Percentiles rank a stretch among this genome's conserved stretches.
phyloP scores from a whole-genome alignment of 2,329 filamentous ascomycete species.

The Fusarium udum region DNA sequence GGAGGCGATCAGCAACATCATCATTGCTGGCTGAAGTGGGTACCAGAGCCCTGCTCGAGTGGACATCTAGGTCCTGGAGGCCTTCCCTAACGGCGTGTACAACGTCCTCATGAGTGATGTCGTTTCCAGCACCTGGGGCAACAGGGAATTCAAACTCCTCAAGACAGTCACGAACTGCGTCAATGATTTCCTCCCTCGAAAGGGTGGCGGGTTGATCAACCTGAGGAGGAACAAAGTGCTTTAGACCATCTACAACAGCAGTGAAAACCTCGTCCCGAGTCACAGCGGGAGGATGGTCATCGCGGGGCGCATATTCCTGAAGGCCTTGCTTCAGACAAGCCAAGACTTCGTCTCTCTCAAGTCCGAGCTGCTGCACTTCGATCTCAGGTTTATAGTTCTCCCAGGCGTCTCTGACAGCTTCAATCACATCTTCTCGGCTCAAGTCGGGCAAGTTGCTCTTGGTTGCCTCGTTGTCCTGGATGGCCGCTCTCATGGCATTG shows the following conservation, averaged over 20 bases:
- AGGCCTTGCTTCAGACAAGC: constrained; percentile 88
- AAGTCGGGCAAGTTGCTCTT: constrained; percentile 55
- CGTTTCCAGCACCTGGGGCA: constrained; percentile 63
- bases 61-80: constrained; percentile 61
- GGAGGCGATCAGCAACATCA: constrained; percentile 64
- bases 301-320: constrained; percentile 71
- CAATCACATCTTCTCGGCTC: constrained; percentile 83
- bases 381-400: constrained; percentile 95
- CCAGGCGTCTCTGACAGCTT: constrained; percentile 89
- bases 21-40: constrained; percentile 53
- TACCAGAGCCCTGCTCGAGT: constrained; percentile 52
- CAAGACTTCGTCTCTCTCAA: constrained; percentile 90
- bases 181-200: constrained; percentile 84
- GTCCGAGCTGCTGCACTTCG: constrained; percentile 86
- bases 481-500: constrained; percentile 80
- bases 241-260: constrained; percentile 85
- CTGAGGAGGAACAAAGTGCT: constrained; percentile 79
- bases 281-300: constrained; percentile 66
- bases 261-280: constrained; percentile 86
- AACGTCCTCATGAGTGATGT: constrained; percentile 69
- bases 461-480: constrained; percentile 67
- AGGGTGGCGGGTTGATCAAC: constrained; percentile 75
- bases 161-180: constrained; percentile 84
- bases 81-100: constrained; percentile 71
- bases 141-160: constrained; percentile 84